A percentile compares a stretch with the other conserved stretches of the same genome.
Evolutionary conservation across 1,284 basidiomycete species (phyloP).

Genomic region (Pseudozyma thailandica): DNA sequence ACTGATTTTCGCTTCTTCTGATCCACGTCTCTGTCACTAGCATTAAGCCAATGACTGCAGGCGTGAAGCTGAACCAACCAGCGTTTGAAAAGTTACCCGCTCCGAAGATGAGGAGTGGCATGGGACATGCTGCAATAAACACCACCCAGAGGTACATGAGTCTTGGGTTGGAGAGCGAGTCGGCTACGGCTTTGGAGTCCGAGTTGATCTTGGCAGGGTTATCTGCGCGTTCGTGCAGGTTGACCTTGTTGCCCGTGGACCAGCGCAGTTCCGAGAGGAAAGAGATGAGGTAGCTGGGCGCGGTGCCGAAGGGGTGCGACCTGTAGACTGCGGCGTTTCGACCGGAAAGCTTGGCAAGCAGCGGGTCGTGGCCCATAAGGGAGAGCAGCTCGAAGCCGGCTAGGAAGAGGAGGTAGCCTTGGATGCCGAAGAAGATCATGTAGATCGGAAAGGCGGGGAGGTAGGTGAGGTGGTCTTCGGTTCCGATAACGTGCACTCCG

Average conservation of each 20-base stretch:
- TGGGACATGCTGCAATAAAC: constrained; percentile 48
- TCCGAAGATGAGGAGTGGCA: constrained; percentile 65
- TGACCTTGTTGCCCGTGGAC: constrained; percentile 33
- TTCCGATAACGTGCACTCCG: constrained; percentile 55
- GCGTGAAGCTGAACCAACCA: constrained; percentile 63
- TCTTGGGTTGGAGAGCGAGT: constrained; percentile 45
- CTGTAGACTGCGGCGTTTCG: constrained; percentile 50
- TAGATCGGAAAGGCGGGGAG: constrained; percentile 67
- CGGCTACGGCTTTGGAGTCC: constrained; percentile 23
- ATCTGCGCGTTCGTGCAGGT: constrained; percentile 35
- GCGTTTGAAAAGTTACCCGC: constrained; percentile 64
- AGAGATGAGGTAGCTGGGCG: constrained; percentile 59
- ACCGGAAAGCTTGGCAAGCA: constrained; percentile 13
- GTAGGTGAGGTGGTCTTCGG: constrained; percentile 63
- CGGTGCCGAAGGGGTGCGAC: constrained; percentile 65
- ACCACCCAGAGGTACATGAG: constrained; percentile 62
- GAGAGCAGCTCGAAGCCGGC: constrained; percentile 49
- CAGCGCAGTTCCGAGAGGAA: constrained; percentile 58
- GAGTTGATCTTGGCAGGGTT: constrained; percentile 10
- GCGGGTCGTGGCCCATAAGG: constrained; percentile 41
- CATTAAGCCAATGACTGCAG: constrained; percentile 45
- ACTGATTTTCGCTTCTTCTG: constrained; percentile 50
- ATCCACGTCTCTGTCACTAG: constrained; percentile 56
- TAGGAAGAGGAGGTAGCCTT: constrained; percentile 51
- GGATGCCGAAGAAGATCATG: constrained; percentile 50